These are phyloP conservation scores for Heliosperma pusillum DNA, from an alignment of 148 eudicot genomes.

Conservation along the genomic window DNA sequence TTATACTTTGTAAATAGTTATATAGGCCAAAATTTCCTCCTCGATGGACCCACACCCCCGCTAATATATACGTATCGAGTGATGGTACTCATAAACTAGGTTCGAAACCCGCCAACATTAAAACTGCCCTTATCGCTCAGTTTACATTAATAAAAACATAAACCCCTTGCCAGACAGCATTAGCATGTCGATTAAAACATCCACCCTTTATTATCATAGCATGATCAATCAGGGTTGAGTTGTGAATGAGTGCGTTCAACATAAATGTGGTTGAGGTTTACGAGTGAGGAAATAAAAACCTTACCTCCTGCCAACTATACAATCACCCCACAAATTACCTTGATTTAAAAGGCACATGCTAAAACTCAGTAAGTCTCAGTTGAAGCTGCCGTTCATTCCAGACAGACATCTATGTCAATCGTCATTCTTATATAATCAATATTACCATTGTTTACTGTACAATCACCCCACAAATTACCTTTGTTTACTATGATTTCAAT, in stretches of 20 bases:
- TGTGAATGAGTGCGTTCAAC: neutral
- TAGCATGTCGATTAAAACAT: neutral
- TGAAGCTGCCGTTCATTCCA: neutral
- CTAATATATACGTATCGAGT: too few species aligned
- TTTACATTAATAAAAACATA: too few species aligned
- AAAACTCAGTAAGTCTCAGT: neutral
- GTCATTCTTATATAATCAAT: too few species aligned
- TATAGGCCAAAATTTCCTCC: too few species aligned
- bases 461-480: too few species aligned
- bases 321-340: neutral
- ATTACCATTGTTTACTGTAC: too few species aligned
- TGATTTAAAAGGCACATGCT: neutral
- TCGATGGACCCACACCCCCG: too few species aligned
- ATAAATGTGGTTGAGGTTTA: neutral
- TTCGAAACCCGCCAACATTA: too few species aligned
- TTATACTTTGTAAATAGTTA: too few species aligned
- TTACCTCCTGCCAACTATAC: neutral
- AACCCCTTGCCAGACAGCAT: too few species aligned
- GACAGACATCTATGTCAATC: neutral
- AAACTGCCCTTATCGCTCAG: too few species aligned
- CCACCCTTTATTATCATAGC: neutral
- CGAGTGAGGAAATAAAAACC: neutral
- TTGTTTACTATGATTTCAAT: neutral
- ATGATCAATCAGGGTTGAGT: neutral
- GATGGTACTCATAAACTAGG: too few species aligned